These are phyloP conservation scores for Lagenidium giganteum DNA, from an alignment of 352 stramenopile species.

Conservation along the genomic window DNA sequence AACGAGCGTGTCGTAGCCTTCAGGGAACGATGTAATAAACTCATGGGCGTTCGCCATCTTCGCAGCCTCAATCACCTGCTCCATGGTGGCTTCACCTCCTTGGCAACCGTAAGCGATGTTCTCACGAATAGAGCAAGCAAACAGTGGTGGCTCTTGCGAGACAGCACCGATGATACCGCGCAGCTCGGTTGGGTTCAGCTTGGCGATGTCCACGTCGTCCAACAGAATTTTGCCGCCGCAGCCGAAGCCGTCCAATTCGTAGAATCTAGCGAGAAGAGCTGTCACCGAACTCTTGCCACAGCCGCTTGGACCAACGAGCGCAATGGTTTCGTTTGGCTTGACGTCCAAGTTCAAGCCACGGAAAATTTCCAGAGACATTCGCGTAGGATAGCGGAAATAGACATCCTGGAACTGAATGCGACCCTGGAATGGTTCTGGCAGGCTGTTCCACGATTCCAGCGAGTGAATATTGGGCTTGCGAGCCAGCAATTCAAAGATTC, in stretches of 20 bases:
- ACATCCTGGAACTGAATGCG: conserved; percentile 85
- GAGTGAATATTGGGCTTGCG: conserved; percentile 58
- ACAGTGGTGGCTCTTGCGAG: conserved; percentile 65
- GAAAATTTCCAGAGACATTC: conserved; percentile 50
- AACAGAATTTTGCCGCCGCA: conserved; percentile 50
- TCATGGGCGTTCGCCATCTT: conserved; percentile 74
- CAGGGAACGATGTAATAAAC: conserved; percentile 70
- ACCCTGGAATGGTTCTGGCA: conserved; percentile 34
- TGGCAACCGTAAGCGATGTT: conserved; percentile 75
- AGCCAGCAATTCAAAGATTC: conserved; percentile 91
- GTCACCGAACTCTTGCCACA: conserved; percentile 73
- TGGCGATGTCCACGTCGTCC: conserved; percentile 53
- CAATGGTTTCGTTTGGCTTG: conserved; percentile 59
- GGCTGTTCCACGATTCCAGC: conserved; percentile 17
- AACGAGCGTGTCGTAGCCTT: conserved; percentile 77
- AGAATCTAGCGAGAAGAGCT: conserved; percentile 70
- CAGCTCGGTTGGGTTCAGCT: conserved; percentile 42
- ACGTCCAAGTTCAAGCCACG: conserved; percentile 44
- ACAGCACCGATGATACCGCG: conserved; percentile 60
- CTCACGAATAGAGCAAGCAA: conserved; percentile 67
- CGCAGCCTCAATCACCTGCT: conserved; percentile 53
- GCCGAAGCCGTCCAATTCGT: conserved; percentile 45
- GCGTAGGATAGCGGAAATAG: conserved; percentile 58
- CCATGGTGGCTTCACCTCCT: conserved; percentile 35
- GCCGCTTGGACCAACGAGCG: conserved; percentile 64